A percentile compares a stretch with the other conserved stretches of the same genome.
These are phyloP conservation scores for Globisporangium carolinianum DNA, from an alignment of 352 stramenopile genomes.

Conservation along the genomic window DNA sequence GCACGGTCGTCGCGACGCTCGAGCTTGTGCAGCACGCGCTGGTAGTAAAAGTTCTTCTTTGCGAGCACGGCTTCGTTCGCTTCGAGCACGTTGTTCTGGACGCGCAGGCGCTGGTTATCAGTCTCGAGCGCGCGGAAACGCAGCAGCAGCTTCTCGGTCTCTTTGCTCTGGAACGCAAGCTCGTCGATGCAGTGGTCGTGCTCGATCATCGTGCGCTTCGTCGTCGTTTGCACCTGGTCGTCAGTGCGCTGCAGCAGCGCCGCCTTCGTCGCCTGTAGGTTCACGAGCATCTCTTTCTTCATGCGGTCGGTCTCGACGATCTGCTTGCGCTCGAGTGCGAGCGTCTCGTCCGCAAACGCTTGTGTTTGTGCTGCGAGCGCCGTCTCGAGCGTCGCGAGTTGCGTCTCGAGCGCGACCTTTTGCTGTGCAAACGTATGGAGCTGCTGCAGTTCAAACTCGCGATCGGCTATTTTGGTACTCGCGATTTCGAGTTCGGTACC, in stretches of 20 bases:
- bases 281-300: conserved; percentile 63
- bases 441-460: conserved; percentile 34
- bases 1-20: conserved; percentile 20
- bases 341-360: conserved; percentile 25
- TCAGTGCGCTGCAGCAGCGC: conserved; percentile 50
- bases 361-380: conserved; percentile 18
- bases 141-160: conserved; percentile 66
- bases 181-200: conserved; percentile 75
- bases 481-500: conserved; percentile 15
- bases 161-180: conserved; percentile 58
- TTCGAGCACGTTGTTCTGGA: conserved; percentile 42
- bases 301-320: conserved; percentile 56
- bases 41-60: conserved; percentile 67
- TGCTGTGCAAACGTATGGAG: conserved; percentile 47
- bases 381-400: conserved; percentile 27
- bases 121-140: conserved; percentile 33
- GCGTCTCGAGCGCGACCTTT: conserved; percentile 40
- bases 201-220: conserved; percentile 75
- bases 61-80: conserved; percentile 47
- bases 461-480: conserved; percentile 12
- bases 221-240: conserved; percentile 59
- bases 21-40: conserved; percentile 55
- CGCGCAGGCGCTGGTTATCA: conserved; percentile 33
- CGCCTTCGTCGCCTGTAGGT: conserved; percentile 45
- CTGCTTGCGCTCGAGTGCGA: conserved; percentile 49